phyloP scores from a whole-genome alignment of 306 rosid genomes.

The Cicer judaicum region DNA sequence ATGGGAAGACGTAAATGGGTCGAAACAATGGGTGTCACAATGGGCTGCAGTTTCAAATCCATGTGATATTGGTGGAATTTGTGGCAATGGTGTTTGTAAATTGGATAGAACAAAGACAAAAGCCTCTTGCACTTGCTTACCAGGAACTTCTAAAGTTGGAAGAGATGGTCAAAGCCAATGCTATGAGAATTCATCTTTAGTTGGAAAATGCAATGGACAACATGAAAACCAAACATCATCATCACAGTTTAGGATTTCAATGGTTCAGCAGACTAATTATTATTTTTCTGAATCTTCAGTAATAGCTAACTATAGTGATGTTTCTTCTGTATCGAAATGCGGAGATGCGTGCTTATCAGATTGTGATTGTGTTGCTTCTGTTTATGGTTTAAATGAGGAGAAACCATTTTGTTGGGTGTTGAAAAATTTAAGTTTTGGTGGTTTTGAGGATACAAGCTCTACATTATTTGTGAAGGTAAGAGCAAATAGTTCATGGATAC shows the following conservation, averaged over 20 bases:
- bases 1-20: constrained; percentile 87
- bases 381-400: constrained; percentile 83
- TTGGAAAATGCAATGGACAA: constrained; percentile 62
- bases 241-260: constrained; percentile 59
- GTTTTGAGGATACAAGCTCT: constrained; percentile 84
- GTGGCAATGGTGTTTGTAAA: constrained; percentile 85
- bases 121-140: constrained; percentile 83
- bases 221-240: constrained; percentile 44
- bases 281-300: constrained; percentile 78
- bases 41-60: constrained; percentile 97
- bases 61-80: constrained; percentile 88
- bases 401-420: constrained; percentile 85
- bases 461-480: constrained; percentile 79
- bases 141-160: constrained; percentile 66
- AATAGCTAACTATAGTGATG: constrained; percentile 81
- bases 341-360: constrained; percentile 85
- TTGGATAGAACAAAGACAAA: constrained; percentile 70
- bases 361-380: constrained; percentile 92
- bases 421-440: constrained; percentile 84
- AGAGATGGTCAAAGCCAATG: constrained; percentile 71
- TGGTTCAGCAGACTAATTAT: constrained; percentile 79
- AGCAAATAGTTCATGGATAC: constrained; percentile 58
- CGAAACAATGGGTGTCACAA: constrained; percentile 88
- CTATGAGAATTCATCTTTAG: constrained; percentile 70
- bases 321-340: constrained; percentile 66